Percentiles rank a stretch among this genome's conserved stretches.
Conservation (phyloP, 1,284 basidiomycete genomes). For the Trametes versicolor region DNA sequence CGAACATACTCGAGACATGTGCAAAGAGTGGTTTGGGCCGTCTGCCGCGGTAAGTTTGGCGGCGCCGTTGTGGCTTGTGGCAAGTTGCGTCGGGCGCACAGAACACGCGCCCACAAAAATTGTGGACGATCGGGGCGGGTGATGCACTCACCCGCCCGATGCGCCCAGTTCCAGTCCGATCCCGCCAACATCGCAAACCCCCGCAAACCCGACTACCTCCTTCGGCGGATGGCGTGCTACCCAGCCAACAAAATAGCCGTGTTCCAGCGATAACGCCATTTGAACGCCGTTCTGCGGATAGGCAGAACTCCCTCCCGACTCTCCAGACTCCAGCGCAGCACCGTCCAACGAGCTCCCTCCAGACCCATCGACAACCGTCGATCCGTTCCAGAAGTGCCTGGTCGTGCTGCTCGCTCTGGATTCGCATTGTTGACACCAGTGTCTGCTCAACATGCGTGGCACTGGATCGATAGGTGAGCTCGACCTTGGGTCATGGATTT, state of each 20-base stretch:
- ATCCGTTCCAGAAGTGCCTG: constrained; percentile 15
- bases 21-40: background rate
- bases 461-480: background rate
- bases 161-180: constrained; percentile 1
- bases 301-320: constrained; percentile 13
- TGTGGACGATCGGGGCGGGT: constrained; percentile 15
- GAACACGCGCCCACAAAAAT: constrained; percentile 17
- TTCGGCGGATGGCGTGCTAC: no score
- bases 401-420: background rate
- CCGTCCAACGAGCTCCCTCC: background rate
- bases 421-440: constrained; percentile 6
- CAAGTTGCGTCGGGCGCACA: constrained; percentile 2
- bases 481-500: background rate
- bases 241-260: background rate
- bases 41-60: no score
- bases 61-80: constrained; percentile 14
- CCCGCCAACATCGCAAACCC: constrained; percentile 6
- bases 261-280: background rate
- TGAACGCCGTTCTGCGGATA: constrained; percentile 2
- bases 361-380: background rate
- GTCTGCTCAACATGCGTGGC: constrained; percentile 5
- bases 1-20: background rate
- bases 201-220: constrained; percentile 1
- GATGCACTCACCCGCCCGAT: constrained; percentile 9
- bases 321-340: background rate